Percentiles rank a stretch among this genome's conserved stretches.
phyloP scores from a whole-genome alignment of 106 monocot species.

The Vanilla planifolia region DNA sequence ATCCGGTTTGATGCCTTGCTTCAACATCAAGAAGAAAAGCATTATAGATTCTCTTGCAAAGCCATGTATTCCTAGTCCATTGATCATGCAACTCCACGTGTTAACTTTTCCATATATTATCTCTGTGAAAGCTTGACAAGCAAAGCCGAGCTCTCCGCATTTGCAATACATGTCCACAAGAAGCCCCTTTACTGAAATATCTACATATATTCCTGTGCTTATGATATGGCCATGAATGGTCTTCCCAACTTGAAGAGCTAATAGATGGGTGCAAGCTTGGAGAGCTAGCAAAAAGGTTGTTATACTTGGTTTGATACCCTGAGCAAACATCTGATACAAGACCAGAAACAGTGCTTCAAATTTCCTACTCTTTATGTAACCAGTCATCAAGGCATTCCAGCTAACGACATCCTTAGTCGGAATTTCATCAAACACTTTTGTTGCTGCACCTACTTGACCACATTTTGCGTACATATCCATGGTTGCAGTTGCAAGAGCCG shows the following conservation, averaged over 20 bases:
- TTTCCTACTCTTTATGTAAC: neutral
- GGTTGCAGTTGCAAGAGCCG: slow-evolving; percentile 3
- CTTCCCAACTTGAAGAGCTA: slow-evolving; percentile 2
- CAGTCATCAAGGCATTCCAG: slow-evolving; percentile 16
- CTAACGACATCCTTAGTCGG: neutral
- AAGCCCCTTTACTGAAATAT: slow-evolving; percentile 14
- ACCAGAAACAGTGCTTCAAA: neutral
- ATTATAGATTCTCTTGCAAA: slow-evolving; percentile 3
- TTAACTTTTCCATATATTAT: neutral
- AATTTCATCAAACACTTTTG: slow-evolving; percentile 4
- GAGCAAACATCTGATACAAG: neutral
- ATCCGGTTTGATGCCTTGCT: slow-evolving; percentile 10
- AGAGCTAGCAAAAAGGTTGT: slow-evolving; percentile 10
- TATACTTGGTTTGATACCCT: slow-evolving; percentile 6
- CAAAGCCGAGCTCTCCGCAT: slow-evolving; percentile 10
- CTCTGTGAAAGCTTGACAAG: slow-evolving; percentile 4
- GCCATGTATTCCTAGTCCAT: slow-evolving; percentile 18
- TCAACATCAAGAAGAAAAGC: slow-evolving; percentile 10
- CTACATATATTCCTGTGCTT: slow-evolving; percentile 7
- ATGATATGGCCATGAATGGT: slow-evolving; percentile 5
- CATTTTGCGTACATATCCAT: slow-evolving; percentile 12
- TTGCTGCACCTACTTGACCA: neutral
- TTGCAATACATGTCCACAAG: slow-evolving; percentile 17
- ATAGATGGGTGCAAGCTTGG: slow-evolving; percentile 9
- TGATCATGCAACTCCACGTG: slow-evolving; percentile 17